A percentile compares a stretch with the other conserved stretches of the same genome.
phyloP scores from a whole-genome alignment of 441 rosid genomes.

The Theobroma grandiflorum region DNA sequence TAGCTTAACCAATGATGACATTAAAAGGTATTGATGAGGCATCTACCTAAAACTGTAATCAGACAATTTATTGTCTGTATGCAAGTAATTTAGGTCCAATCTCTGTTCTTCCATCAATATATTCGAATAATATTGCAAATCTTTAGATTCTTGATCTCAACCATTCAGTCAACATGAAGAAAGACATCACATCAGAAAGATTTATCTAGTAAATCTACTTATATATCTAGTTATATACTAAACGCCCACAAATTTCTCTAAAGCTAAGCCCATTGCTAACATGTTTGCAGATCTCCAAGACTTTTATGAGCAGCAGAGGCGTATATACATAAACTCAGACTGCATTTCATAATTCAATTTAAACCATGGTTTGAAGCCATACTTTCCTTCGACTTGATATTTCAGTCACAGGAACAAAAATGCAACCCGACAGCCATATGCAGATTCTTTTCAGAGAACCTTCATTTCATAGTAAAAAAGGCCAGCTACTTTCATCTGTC shows the following conservation, averaged over 20 bases:
- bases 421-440: neutral
- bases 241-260: neutral
- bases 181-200: neutral
- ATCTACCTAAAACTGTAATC: neutral
- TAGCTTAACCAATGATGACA: neutral
- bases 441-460: neutral
- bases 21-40: neutral
- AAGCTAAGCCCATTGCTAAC: neutral
- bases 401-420: slow-evolving; percentile 1
- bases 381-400: neutral
- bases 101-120: neutral
- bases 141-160: slow-evolving; percentile 6
- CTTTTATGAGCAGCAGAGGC: neutral
- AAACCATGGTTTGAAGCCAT: neutral
- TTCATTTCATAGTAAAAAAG: slow-evolving; percentile 13
- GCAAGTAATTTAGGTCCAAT: neutral
- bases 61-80: neutral
- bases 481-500: neutral
- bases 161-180: neutral
- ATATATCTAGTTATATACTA: neutral
- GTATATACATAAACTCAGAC: neutral
- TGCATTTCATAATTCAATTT: neutral
- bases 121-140: neutral
- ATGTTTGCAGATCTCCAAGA: neutral
- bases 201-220: neutral